Conservation (phyloP, 2,329 filamentous ascomycete species). For the Akanthomyces uredinophilus region DNA sequence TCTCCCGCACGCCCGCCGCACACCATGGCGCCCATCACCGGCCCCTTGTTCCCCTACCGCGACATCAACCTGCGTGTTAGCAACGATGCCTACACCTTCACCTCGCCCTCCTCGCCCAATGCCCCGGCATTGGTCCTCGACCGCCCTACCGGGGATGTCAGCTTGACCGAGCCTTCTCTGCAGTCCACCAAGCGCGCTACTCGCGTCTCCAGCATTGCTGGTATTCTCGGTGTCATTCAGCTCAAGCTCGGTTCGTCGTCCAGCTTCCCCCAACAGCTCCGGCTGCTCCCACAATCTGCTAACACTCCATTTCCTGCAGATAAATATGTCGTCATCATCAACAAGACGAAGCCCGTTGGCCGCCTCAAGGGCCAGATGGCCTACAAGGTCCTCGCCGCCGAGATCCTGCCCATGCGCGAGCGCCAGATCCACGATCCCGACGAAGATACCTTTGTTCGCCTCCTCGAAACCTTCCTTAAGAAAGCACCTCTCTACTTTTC, state of each 20-base stretch:
- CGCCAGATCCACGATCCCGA: slow-evolving; percentile 86
- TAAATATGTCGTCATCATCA: slow-evolving; percentile 96
- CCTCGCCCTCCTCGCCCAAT: slow-evolving; percentile 87
- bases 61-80: slow-evolving; percentile 97
- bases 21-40: slow-evolving; percentile 34
- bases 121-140: slow-evolving; percentile 85
- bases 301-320: slow-evolving; percentile 40
- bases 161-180: slow-evolving; percentile 74
- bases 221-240: slow-evolving; percentile 90
- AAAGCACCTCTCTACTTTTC: slow-evolving; percentile 95
- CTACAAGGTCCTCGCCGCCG: slow-evolving; percentile 85
- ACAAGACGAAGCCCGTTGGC: slow-evolving; percentile 86
- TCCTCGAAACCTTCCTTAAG: slow-evolving; percentile 78
- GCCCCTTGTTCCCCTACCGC: slow-evolving; percentile 63
- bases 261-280: background rate
- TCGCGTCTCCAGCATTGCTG: slow-evolving; percentile 84
- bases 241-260: slow-evolving; percentile 71
- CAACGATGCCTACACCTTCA: slow-evolving; percentile 89
- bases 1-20: background rate
- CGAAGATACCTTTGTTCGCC: slow-evolving; percentile 81
- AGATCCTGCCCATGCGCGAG: slow-evolving; percentile 91
- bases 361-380: slow-evolving; percentile 93
- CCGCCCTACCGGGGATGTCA: slow-evolving; percentile 83
- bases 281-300: slow-evolving; percentile 4
- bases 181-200: slow-evolving; percentile 66